Evolutionary conservation across 371 early-diverging fungal species (phyloP).

Genomic region (Mortierella sp.): DNA sequence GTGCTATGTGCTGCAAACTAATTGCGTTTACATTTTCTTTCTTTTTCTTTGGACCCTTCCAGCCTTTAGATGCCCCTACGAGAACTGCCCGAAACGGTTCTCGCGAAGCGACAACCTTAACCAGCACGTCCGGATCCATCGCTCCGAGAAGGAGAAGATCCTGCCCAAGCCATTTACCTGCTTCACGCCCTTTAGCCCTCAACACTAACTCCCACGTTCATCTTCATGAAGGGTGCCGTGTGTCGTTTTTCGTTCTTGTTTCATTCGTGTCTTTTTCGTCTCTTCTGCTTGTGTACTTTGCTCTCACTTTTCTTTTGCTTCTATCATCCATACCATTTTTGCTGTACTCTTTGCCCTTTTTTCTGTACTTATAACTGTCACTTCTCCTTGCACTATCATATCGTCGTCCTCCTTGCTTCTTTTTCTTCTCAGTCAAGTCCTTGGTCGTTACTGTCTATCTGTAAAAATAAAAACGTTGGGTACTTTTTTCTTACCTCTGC

Average conservation of each 20-base stretch:
- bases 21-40: neutral
- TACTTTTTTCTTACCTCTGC: neutral
- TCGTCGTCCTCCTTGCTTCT: neutral
- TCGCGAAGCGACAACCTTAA: conserved; percentile 63
- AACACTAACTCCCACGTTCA: neutral
- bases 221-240: neutral
- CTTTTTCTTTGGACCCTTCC: conserved; percentile 4
- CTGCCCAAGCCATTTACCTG: conserved; percentile 20
- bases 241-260: neutral
- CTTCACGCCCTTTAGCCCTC: conserved; percentile 21
- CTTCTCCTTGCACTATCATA: neutral
- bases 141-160: conserved; percentile 39
- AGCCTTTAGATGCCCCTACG: conserved; percentile 54
- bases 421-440: neutral
- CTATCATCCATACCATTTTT: neutral
- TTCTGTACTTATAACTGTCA: neutral
- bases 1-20: neutral
- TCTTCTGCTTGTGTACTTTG: neutral
- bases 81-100: conserved; percentile 60
- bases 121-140: conserved; percentile 63
- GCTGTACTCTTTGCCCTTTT: neutral
- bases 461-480: neutral
- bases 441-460: neutral
- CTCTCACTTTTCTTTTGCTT: neutral
- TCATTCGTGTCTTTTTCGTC: neutral